These are phyloP conservation scores for Colletotrichum spinosum DNA, from an alignment of 2,329 filamentous ascomycete species.

Conservation along the genomic window DNA sequence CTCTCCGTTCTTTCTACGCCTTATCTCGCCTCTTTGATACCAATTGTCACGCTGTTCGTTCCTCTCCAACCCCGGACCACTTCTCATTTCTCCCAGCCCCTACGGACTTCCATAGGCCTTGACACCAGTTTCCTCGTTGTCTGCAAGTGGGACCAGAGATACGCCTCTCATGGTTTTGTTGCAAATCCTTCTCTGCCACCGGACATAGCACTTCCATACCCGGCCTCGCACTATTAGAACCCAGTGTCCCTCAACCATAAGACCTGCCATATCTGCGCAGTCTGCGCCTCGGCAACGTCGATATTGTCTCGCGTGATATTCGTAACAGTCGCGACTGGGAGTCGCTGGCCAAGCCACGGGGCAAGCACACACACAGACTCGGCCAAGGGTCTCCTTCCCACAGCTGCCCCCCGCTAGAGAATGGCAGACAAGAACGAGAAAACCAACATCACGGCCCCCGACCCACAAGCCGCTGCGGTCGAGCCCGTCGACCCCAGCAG, in stretches of 20 bases:
- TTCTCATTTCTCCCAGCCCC: background rate
- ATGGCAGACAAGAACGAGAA: constrained; percentile 43
- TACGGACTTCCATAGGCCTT: constrained; percentile 18
- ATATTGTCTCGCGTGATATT: background rate
- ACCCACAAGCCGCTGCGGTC: constrained; percentile 44
- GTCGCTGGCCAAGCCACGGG: constrained; percentile 2
- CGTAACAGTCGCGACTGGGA: background rate
- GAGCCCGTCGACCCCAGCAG: constrained; percentile 39
- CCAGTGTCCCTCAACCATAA: background rate
- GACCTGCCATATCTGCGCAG: background rate
- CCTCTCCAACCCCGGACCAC: background rate
- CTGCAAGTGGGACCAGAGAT: constrained; percentile 17
- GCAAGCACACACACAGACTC: constrained; percentile 4
- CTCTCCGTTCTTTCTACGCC: background rate
- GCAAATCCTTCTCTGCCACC: constrained; percentile 14
- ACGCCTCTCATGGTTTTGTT: constrained; percentile 8
- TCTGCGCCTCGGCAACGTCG: background rate
- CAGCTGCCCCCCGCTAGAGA: constrained; percentile 14
- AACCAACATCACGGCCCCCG: constrained; percentile 41
- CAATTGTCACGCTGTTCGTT: too few species aligned
- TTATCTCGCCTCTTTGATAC: background rate
- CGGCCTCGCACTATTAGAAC: constrained; percentile 4
- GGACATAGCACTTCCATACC: constrained; percentile 16
- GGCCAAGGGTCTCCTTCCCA: background rate
- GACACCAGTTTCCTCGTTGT: constrained; percentile 2